Evolutionary conservation across 192 early-diverging fungal species (phyloP), one percentile per base, ranked within the genome.

Genomic region (Haplosporangium gracile): DNA sequence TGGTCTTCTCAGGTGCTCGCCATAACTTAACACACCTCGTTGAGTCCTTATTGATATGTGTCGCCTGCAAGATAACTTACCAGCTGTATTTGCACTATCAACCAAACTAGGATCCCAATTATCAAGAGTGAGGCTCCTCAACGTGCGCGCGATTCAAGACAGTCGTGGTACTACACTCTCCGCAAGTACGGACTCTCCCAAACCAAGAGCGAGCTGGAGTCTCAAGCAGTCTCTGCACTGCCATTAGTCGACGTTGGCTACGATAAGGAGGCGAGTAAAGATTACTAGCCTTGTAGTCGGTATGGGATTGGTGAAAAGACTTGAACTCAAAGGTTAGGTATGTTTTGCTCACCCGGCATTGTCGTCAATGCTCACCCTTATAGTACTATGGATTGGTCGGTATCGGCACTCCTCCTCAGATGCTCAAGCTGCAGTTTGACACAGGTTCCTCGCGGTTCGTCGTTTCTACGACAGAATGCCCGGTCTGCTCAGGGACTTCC

Each of bases 401-500:
- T 8, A 84, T 93, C 43, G 93, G 93, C n/a, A 90, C 93, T 26
- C 93, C 93, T 69, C 88, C 91, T 40, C 92, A 93, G 73, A 87
- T 81, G 26, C 89, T 94, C 80, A 93, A 93, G 75, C 77, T 94
- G 42, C 87, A 92, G 70, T 88, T 94, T 16, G 93, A 94, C 74
- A 94, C 93, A 20, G 93, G 93, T 39, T 93, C 92, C 22, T 88
- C 90, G 32, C 93, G 93, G 18, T 43, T 74, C 26, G 39, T 74
- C 72, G n/a, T 74, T n/a, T 74, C 72, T 22, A 74, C 39, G 20
- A 49, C 72, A 9, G 47, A 74, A 26, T 74, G 72, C 45, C 10
- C 72, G 7, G 40, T 6, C 43, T 80, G 76, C 51, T 38, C 72
- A 22, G 65, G 82, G 18, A 74, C 80, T 10, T 76, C 89, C 26